These are phyloP conservation scores for Sphaerulina musiva DNA, from an alignment of 2,329 filamentous ascomycete genomes.

Conservation along the genomic window DNA sequence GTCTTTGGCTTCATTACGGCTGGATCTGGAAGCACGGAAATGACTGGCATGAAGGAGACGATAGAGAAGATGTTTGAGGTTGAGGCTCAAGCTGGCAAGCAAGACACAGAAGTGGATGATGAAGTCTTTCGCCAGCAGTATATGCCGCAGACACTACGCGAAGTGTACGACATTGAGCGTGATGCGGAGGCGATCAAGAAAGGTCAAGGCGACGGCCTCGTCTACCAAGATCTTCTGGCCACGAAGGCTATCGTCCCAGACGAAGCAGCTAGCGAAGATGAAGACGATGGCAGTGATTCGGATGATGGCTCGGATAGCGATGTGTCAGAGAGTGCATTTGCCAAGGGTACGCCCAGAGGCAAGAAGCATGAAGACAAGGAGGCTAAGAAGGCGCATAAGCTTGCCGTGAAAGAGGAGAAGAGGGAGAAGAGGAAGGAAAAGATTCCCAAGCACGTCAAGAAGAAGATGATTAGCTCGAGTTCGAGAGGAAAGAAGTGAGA, in stretches of 20 bases:
- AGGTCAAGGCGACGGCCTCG: slow-evolving; percentile 67
- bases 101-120: slow-evolving; percentile 64
- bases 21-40: slow-evolving; percentile 53
- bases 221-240: slow-evolving; percentile 80
- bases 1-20: slow-evolving; percentile 77
- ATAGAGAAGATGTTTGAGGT: slow-evolving; percentile 63
- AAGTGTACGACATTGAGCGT: slow-evolving; percentile 93
- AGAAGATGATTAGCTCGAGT: slow-evolving; percentile 63
- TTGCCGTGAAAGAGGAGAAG: slow-evolving; percentile 89
- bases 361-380: slow-evolving; percentile 90
- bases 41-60: slow-evolving; percentile 53
- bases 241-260: slow-evolving; percentile 12
- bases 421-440: slow-evolving; percentile 88
- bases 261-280: slow-evolving; percentile 29
- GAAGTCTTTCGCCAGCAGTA: slow-evolving; percentile 95
- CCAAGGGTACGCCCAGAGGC: slow-evolving; percentile 63
- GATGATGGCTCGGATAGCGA: slow-evolving; percentile 25
- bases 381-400: slow-evolving; percentile 81
- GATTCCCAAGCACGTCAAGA: slow-evolving; percentile 95
- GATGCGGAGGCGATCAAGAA: slow-evolving; percentile 71
- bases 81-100: slow-evolving; percentile 45
- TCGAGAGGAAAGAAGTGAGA: slow-evolving; percentile 54
- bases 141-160: slow-evolving; percentile 89
- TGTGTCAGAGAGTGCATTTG: slow-evolving; percentile 32
- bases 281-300: slow-evolving; percentile 34